phyloP scores from a whole-genome alignment of 805 yeast species.

The Clavispora vitiphila region DNA sequence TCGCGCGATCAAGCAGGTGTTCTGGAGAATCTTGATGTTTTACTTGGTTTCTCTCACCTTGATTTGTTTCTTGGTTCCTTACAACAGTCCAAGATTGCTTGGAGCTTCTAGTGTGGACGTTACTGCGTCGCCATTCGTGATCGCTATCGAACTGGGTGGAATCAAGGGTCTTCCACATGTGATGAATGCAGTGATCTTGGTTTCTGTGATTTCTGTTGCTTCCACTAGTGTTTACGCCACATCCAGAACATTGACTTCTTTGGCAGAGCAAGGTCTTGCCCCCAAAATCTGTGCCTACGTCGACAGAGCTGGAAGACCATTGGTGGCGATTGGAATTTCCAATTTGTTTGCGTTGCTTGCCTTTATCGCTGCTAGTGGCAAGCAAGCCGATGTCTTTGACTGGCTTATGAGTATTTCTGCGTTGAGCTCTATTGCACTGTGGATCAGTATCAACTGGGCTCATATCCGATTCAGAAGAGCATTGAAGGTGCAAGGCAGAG shows the following conservation, averaged over 20 bases:
- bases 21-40: slow-evolving; percentile 74
- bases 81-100: slow-evolving; percentile 36
- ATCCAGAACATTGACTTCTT: slow-evolving; percentile 52
- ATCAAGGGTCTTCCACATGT: slow-evolving; percentile 60
- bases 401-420: slow-evolving; percentile 81
- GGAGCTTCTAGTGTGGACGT: slow-evolving; percentile 50
- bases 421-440: slow-evolving; percentile 69
- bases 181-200: slow-evolving; percentile 62
- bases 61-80: slow-evolving; percentile 70
- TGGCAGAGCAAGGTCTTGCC: slow-evolving; percentile 62
- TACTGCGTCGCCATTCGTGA: slow-evolving; percentile 73
- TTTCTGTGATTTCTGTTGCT: slow-evolving; percentile 67
- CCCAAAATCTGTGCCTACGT: slow-evolving; percentile 61
- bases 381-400: slow-evolving; percentile 55
- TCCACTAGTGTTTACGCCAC: slow-evolving; percentile 68
- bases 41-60: slow-evolving; percentile 54
- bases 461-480: slow-evolving; percentile 65
- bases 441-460: slow-evolving; percentile 69
- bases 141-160: slow-evolving; percentile 63
- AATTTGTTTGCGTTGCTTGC: slow-evolving; percentile 53
- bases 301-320: slow-evolving; percentile 75
- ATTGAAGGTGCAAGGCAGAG: slow-evolving; percentile 46
- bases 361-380: slow-evolving; percentile 57
- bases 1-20: slow-evolving; percentile 72
- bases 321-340: slow-evolving; percentile 57